Evolutionary conservation across 2,329 filamentous ascomycete genomes (phyloP), one percentile per base, ranked within the genome.

Genomic region (Daldinia eschscholtzii): DNA sequence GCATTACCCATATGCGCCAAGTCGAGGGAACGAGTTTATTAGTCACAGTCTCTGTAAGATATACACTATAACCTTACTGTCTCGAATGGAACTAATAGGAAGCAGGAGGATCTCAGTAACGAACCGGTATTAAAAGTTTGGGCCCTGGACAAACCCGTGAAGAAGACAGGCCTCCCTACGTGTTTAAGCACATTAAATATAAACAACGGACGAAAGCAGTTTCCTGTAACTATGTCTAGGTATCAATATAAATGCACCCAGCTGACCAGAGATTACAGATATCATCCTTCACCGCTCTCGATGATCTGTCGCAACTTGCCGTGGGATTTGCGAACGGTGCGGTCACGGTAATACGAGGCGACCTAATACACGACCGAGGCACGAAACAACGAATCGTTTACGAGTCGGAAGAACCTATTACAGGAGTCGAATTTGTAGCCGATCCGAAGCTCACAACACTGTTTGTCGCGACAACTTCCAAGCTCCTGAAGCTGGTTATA

Each of bases 81-180:
- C 48, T 28, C 15, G 33, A 10, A n/a, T 23, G 18, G 18, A 48
- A 63, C 77, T 82, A 73, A 82, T 67, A 20, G 6, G 0, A 75
- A 84, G 50, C 79, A 91, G 81, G 96, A 99, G 81, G 94, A 98
- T 76, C 84, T 98, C 59, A 92, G 92, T 42, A 92, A 88, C 75
- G 94, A 98, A 75, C 95, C 96, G 0, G 87, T 95, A 20, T 82
- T 99, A 67, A 98, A 97, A 80, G 95, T 98, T n/a, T 99, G 96
- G 96, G 95, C 93, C 23, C 85, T 99, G 74, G 94, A 98, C 79
- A 97, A 94, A 81, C 87, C 91, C 3, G 93, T 97, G 73, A 98
- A 96, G 86, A 98, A 97, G 86, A 97, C 93, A 4, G 94, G 94
- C 46, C 85, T 91, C 69, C 96, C 96, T 15, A 93, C 91, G 42